These are phyloP conservation scores for Cardamine chenopodiifolia DNA, from an alignment of 345 rosid species.

Conservation along the genomic window DNA sequence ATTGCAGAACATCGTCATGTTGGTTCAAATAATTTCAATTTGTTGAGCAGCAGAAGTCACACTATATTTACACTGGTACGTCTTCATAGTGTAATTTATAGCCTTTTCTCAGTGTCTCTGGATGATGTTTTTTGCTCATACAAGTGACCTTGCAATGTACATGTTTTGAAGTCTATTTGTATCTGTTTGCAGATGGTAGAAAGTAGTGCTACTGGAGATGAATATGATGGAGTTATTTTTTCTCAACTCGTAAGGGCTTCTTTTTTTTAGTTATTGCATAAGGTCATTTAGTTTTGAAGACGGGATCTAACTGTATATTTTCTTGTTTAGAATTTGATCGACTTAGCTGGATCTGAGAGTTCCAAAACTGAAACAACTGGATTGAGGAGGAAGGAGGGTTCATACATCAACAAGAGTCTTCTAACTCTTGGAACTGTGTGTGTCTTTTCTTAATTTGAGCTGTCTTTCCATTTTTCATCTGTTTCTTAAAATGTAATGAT, in stretches of 20 bases:
- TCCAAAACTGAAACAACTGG: slow-evolving; percentile 99
- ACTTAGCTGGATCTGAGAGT: slow-evolving; percentile 99
- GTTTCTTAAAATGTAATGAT: slow-evolving; percentile 3
- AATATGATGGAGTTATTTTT: slow-evolving; percentile 97
- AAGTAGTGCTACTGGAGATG: slow-evolving; percentile 91
- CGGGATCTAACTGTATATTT: slow-evolving; percentile 21
- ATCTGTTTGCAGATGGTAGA: slow-evolving; percentile 81
- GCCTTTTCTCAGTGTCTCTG: slow-evolving; percentile 17
- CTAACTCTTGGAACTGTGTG: slow-evolving; percentile 98
- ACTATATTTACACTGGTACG: slow-evolving; percentile 94
- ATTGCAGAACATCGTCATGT: slow-evolving; percentile 98
- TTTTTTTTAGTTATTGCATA: slow-evolving; percentile 28
- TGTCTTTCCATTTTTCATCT: slow-evolving; percentile 1
- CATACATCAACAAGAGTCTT: slow-evolving; percentile 99
- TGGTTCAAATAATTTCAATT: slow-evolving; percentile 98
- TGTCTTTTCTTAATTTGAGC: slow-evolving; percentile 29
- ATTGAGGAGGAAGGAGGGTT: slow-evolving; percentile 93
- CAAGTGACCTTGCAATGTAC: slow-evolving; percentile 13
- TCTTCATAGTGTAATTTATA: slow-evolving; percentile 5
- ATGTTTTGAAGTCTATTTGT: slow-evolving; percentile 23
- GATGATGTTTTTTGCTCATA: slow-evolving; percentile 11
- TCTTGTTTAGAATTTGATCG: slow-evolving; percentile 87
- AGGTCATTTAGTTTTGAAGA: slow-evolving; percentile 5
- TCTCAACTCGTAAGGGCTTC: slow-evolving; percentile 83
- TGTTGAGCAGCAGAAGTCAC: slow-evolving; percentile 98